Evolutionary conservation across 345 rosid species (phyloP), one percentile per base, ranked within the genome.

Genomic region (Pseudoturritis turrita): DNA sequence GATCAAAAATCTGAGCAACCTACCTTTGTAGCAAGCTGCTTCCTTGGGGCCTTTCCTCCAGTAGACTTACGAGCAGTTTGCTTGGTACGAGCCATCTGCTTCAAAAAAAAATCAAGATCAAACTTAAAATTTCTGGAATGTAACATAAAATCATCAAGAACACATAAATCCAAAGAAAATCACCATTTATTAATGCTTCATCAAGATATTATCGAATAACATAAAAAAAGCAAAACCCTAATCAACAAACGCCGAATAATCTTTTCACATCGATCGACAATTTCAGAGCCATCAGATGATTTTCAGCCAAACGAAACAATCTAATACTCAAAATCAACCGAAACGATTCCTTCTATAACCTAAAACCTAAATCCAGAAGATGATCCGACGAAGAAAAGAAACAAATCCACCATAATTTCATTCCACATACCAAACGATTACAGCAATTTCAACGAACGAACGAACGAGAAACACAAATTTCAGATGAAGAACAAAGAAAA

Each of bases 21-120:
- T 2, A 88, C 96, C 96, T 91, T 91, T 31, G 97, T 91, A 51
- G 97, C 97, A 1, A 91, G 94, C 68, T 91, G 97, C 89, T 91
- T 91, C 89, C 96, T 89, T 0, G 97, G 97, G 4, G 97, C 97
- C 86, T 91, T 91, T 46, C 97, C 97, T 79, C 97, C 97, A 0
- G 97, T 91, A 1, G 97, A 91, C 77, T 91, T 91, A 62, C 97
- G 96, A 25, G 97, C 97, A 28, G 97, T 91, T 71, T 91, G 96
- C 86, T 91, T 91, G 4, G 97, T 91, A 88, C 79, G 79, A 54
- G 79, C 79, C 79, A 75, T 75, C 79, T 75, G 2, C 1, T 10
- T n/a, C 41, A 28, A 14, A 1, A 7, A 1, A 7, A 21, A 7
- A 43, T 33, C 6, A 23, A 44, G 0, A 6, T 4, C 18, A 19